phyloP scores from a whole-genome alignment of 768 basidiomycete genomes.

The Aureoboletus auriporus region DNA sequence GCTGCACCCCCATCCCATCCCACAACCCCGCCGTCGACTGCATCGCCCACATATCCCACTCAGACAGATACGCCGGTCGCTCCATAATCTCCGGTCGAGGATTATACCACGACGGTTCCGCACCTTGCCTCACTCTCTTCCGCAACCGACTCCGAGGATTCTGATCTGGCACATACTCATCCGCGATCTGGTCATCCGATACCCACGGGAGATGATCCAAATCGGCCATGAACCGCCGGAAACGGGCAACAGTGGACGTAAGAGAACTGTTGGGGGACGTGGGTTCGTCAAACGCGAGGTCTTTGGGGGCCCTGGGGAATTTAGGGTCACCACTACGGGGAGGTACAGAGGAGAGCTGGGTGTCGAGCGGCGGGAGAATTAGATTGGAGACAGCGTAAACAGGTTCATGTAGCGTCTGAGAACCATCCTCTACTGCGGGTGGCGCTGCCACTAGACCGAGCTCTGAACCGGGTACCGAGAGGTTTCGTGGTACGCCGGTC shows the following conservation, averaged over 20 bases:
- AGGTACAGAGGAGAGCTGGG: background rate
- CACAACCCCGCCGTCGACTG: constrained; percentile 15
- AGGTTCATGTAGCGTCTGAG: constrained; percentile 18
- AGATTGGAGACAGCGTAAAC: background rate
- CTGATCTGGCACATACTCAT: constrained; percentile 40
- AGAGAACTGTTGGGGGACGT: constrained; percentile 2
- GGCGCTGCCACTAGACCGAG: background rate
- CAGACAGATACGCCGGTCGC: constrained; percentile 8
- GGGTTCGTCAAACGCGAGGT: background rate
- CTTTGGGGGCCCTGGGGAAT: background rate
- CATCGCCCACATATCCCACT: constrained; percentile 25
- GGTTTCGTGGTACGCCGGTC: background rate
- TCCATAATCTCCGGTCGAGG: constrained; percentile 4
- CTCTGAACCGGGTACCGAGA: background rate
- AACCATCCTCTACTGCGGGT: constrained; percentile 6
- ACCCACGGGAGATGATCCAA: constrained; percentile 46
- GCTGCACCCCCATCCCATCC: constrained; percentile 1
- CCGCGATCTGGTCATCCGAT: constrained; percentile 36
- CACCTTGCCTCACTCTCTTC: constrained; percentile 5
- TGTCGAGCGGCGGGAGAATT: background rate
- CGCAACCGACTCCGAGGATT: constrained; percentile 18
- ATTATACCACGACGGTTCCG: constrained; percentile 30
- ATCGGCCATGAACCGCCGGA: constrained; percentile 32
- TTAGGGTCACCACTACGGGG: background rate
- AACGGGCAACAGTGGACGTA: constrained; percentile 30